Conservation (phyloP, 2,329 filamentous ascomycete species). For the Fusarium sp. region DNA sequence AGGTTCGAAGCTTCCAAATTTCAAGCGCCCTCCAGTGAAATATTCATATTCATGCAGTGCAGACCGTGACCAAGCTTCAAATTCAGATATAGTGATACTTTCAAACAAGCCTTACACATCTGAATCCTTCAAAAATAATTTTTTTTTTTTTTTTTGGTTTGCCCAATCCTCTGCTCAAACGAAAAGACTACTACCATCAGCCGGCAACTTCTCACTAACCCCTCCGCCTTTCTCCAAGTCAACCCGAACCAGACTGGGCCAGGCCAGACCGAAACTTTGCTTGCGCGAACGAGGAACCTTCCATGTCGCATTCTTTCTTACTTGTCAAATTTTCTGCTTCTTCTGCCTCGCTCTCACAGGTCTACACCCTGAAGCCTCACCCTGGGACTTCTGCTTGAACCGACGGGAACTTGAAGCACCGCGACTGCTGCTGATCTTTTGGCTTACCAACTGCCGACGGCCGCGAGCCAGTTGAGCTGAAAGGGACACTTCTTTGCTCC, state of each 20-base stretch:
- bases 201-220: neutral
- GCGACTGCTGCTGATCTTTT: conserved; percentile 5
- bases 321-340: conserved; percentile 12
- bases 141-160: neutral
- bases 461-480: conserved; percentile 6
- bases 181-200: conserved; percentile 4
- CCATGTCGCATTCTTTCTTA: conserved; percentile 15
- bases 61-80: neutral
- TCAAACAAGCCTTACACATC: neutral
- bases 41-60: neutral
- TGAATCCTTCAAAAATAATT: neutral
- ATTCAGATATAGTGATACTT: neutral
- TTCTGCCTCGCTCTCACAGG: neutral
- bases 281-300: neutral
- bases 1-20: neutral
- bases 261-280: conserved; percentile 9
- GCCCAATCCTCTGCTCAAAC: neutral
- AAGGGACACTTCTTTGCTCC: conserved; percentile 14
- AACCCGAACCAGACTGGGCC: conserved; percentile 9
- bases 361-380: neutral
- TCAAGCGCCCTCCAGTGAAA: neutral
- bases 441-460: conserved; percentile 16
- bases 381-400: neutral
- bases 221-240: conserved; percentile 31
- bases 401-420: neutral